Evolutionary conservation across 73 alveolate species (phyloP).

Genomic region (Symbiodinium pilosum): DNA sequence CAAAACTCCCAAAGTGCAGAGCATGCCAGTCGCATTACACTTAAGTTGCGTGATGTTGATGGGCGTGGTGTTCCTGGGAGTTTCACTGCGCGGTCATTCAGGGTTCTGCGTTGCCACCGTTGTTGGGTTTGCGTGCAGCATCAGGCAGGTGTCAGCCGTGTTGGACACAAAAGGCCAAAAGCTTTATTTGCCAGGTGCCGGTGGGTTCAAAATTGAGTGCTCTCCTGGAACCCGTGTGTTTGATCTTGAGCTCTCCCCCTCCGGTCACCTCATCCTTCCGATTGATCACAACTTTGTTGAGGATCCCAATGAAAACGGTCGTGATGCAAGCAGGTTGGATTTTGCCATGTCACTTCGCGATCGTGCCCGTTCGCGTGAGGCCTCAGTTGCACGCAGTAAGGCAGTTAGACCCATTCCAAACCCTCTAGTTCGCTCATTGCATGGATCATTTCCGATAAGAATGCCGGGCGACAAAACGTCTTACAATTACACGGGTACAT

Average conservation of each 20-base stretch:
- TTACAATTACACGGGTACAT: background rate
- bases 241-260: background rate
- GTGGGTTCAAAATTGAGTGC: background rate
- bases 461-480: background rate
- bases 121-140: background rate
- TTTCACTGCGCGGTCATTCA: background rate
- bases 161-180: background rate
- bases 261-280: slow-evolving; percentile 15
- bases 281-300: background rate
- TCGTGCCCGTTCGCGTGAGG: background rate
- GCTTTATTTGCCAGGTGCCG: slow-evolving; percentile 14
- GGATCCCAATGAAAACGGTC: background rate
- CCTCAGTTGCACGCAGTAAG: background rate
- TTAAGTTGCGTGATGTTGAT: background rate
- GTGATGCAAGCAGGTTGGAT: background rate
- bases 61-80: background rate
- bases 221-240: background rate
- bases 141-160: background rate
- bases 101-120: background rate
- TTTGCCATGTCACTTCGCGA: background rate
- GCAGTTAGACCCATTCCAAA: background rate
- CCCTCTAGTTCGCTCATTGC: background rate
- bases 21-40: background rate
- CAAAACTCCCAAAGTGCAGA: background rate
- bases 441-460: slow-evolving; percentile 25